Evolutionary conservation across 768 basidiomycete species (phyloP).

Genomic region (Sporobolomyces roseus): DNA sequence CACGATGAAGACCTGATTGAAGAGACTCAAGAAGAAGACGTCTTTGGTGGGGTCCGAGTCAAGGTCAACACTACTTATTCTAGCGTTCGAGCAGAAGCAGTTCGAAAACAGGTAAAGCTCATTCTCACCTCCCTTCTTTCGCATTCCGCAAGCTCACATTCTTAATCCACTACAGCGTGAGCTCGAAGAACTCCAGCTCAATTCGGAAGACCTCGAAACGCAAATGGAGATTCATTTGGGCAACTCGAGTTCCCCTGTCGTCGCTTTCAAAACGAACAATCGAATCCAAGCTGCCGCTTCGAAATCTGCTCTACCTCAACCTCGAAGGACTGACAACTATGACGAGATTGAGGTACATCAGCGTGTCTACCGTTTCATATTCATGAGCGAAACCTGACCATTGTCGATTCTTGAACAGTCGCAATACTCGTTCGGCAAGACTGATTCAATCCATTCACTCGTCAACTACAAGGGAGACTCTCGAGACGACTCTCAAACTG

Average conservation of each 20-base stretch:
- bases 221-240: not conserved
- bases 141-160: not conserved
- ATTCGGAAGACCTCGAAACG: not conserved
- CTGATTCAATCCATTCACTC: not conserved
- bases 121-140: too few relatives aligned
- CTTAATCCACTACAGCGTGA: not conserved
- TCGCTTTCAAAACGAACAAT: conserved; percentile 17
- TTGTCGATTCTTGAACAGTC: not conserved
- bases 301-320: too few relatives aligned
- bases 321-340: conserved; percentile 12
- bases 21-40: not conserved
- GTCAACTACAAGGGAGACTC: conserved; percentile 19
- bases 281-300: not conserved
- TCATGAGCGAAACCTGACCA: not conserved
- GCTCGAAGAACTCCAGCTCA: not conserved
- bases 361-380: too few relatives aligned
- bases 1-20: not conserved
- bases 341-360: conserved; percentile 24
- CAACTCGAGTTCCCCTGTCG: conserved; percentile 17
- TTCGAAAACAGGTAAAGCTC: not conserved
- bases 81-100: not conserved
- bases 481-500: conserved; percentile 13
- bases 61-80: not conserved
- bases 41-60: not conserved
- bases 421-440: not conserved